Conservation (phyloP, 2,329 filamentous ascomycete species). For the Hansfordia pulvinata region DNA sequence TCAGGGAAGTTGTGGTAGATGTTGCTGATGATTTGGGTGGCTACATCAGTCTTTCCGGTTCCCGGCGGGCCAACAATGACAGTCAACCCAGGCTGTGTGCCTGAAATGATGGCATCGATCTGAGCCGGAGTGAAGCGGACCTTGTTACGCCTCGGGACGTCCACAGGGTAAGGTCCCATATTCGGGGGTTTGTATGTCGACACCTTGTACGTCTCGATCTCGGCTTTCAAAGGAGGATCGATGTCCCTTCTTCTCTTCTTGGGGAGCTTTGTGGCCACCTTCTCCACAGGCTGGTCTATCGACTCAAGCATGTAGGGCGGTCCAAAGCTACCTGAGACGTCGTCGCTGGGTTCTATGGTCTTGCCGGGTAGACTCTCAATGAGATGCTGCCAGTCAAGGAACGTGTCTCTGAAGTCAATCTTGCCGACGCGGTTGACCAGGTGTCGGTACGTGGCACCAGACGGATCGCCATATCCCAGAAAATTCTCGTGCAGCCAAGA, state of each 20-base stretch:
- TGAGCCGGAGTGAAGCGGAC: constrained; percentile 87
- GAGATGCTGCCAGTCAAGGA: constrained; percentile 89
- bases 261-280: constrained; percentile 42
- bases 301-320: constrained; percentile 80
- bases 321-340: constrained; percentile 59
- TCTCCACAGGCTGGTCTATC: constrained; percentile 36
- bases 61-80: constrained; percentile 91
- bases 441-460: constrained; percentile 74
- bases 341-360: constrained; percentile 65
- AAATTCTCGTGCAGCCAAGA: constrained; percentile 95
- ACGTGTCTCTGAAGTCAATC: constrained; percentile 87
- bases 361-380: constrained; percentile 81
- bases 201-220: constrained; percentile 60
- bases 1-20: constrained; percentile 96
- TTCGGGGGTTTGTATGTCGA: constrained; percentile 85
- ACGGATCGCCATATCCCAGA: constrained; percentile 89
- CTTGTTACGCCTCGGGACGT: constrained; percentile 67
- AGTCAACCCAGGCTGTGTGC: constrained; percentile 85
- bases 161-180: constrained; percentile 76
- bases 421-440: constrained; percentile 64
- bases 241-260: constrained; percentile 82
- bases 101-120: constrained; percentile 84
- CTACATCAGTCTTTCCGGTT: constrained; percentile 98
- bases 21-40: constrained; percentile 96
- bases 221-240: constrained; percentile 48